A percentile compares a stretch with the other conserved stretches of the same genome.
Evolutionary conservation across 345 rosid species (phyloP).

Genomic region (Acer saccharum): DNA sequence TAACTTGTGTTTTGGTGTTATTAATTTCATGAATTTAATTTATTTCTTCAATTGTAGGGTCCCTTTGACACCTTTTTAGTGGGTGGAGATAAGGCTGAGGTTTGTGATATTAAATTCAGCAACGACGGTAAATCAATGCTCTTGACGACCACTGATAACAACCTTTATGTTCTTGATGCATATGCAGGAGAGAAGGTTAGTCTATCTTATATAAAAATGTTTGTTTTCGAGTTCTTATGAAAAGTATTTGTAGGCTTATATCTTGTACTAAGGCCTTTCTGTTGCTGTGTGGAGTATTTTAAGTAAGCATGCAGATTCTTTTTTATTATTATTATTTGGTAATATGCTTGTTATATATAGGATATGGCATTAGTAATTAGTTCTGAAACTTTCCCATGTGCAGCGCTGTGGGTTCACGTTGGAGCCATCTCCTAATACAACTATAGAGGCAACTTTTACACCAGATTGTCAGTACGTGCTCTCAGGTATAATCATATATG

Average conservation of each 20-base stretch:
- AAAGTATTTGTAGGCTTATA: neutral
- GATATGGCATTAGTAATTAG: conserved; percentile 15
- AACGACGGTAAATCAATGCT: conserved; percentile 97
- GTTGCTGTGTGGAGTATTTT: neutral
- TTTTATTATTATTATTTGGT: neutral
- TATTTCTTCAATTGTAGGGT: conserved; percentile 55
- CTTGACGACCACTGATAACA: conserved; percentile 84
- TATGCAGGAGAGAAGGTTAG: conserved; percentile 95
- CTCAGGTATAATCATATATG: conserved; percentile 58
- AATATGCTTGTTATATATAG: neutral
- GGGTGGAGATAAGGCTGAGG: conserved; percentile 97
- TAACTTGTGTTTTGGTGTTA: neutral
- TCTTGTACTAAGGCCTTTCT: neutral
- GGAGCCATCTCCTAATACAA: conserved; percentile 82
- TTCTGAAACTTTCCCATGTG: conserved; percentile 22
- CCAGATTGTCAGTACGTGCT: conserved; percentile 95
- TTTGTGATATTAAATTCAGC: conserved; percentile 96
- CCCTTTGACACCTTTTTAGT: conserved; percentile 96
- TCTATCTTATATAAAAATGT: neutral
- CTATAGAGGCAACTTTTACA: conserved; percentile 86
- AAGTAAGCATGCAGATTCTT: neutral
- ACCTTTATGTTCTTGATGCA: conserved; percentile 88
- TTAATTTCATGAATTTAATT: conserved; percentile 20
- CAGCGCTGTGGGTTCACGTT: conserved; percentile 91
- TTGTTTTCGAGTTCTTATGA: conserved; percentile 8